A percentile compares a stretch with the other conserved stretches of the same genome.
Evolutionary conservation across 1,139 yeast species (phyloP).

Genomic region (Kodamaea arcana): DNA sequence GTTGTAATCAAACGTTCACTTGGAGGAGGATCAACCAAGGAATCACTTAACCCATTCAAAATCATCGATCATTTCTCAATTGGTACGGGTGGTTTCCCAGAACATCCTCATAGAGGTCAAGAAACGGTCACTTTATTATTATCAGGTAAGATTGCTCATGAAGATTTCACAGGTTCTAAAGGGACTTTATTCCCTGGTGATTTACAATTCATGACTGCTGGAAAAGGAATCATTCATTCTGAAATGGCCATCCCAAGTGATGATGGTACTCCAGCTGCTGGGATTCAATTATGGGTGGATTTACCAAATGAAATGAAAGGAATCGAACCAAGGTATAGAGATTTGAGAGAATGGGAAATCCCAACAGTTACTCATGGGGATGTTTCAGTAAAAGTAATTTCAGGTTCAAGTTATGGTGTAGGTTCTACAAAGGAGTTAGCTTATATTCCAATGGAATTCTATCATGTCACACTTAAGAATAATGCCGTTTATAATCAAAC

Average conservation of each 20-base stretch:
- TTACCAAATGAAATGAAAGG: slow-evolving; percentile 68
- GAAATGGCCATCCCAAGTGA: slow-evolving; percentile 74
- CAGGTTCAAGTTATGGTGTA: slow-evolving; percentile 74
- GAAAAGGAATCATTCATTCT: slow-evolving; percentile 80
- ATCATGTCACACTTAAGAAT: slow-evolving; percentile 62
- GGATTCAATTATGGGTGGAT: slow-evolving; percentile 92
- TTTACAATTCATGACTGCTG: slow-evolving; percentile 93
- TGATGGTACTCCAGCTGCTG: slow-evolving; percentile 57
- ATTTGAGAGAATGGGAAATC: slow-evolving; percentile 65
- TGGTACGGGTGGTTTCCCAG: slow-evolving; percentile 67
- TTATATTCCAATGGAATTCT: slow-evolving; percentile 77
- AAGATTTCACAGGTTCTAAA: slow-evolving; percentile 81
- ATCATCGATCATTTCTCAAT: slow-evolving; percentile 76
- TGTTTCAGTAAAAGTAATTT: slow-evolving; percentile 66
- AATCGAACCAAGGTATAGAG: slow-evolving; percentile 76
- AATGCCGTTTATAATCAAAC: slow-evolving; percentile 66
- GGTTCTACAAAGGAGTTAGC: slow-evolving; percentile 75
- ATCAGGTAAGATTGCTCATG: slow-evolving; percentile 81
- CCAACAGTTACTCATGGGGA: slow-evolving; percentile 63
- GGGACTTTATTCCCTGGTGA: slow-evolving; percentile 84
- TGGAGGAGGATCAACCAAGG: background rate
- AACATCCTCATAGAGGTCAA: slow-evolving; percentile 91
- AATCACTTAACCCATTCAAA: slow-evolving; percentile 63
- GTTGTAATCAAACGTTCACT: background rate
- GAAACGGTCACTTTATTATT: slow-evolving; percentile 78